These are phyloP conservation scores for Phylloporus scabripes DNA, from an alignment of 768 basidiomycete species.

Conservation along the genomic window DNA sequence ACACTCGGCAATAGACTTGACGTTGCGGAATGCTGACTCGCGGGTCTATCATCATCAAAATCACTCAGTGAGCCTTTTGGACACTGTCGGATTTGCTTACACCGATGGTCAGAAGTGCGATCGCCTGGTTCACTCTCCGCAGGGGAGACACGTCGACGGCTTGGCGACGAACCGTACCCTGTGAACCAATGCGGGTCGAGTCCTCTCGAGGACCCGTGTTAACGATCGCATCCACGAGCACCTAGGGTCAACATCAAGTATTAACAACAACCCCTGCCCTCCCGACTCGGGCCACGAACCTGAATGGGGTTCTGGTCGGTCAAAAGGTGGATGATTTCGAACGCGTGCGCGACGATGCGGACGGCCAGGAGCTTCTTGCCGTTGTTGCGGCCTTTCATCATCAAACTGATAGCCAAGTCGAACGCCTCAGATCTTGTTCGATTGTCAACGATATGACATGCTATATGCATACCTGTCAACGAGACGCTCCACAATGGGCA, in stretches of 20 bases:
- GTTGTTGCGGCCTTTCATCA: constrained; percentile 99
- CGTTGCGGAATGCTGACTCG: constrained; percentile 99
- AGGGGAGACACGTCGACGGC: constrained; percentile 99
- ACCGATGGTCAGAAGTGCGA: constrained; percentile 91
- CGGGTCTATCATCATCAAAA: constrained; percentile 60
- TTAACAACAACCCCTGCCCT: neutral
- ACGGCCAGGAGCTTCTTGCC: constrained; percentile 99
- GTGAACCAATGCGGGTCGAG: constrained; percentile 98
- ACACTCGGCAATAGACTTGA: constrained; percentile 98
- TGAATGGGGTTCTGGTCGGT: constrained; percentile 99
- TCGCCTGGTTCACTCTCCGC: constrained; percentile 95
- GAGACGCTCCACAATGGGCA: constrained; percentile 99
- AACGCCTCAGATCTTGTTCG: neutral
- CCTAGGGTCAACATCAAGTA: constrained; percentile 36
- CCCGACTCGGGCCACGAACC: constrained; percentile 40
- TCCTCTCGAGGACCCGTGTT: constrained; percentile 99
- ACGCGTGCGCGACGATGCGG: constrained; percentile 98
- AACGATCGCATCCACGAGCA: constrained; percentile 96
- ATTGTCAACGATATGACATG: neutral
- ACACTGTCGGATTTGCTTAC: constrained; percentile 45
- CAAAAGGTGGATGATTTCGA: constrained; percentile 99
- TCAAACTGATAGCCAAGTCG: constrained; percentile 54
- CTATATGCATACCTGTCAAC: constrained; percentile 74
- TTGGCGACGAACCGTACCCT: constrained; percentile 99
- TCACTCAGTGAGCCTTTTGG: neutral